A percentile compares a stretch with the other conserved stretches of the same genome.
Conservation (phyloP, 139 green algal genomes). For the Auxenochlorella pyrenoidosa region DNA sequence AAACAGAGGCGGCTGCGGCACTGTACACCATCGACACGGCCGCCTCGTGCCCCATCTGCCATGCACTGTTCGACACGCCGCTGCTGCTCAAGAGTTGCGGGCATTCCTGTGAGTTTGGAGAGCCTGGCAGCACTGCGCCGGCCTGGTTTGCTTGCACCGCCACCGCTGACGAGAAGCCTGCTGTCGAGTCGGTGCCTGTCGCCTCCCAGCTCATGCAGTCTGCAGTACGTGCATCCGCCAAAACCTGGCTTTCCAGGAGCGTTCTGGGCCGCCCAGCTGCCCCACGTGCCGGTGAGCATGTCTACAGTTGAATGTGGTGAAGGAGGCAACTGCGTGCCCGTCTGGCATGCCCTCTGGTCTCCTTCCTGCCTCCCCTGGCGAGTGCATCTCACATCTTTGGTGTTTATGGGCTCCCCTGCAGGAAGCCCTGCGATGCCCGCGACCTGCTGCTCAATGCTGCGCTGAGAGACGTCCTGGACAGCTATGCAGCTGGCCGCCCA, state of each 20-base stretch:
- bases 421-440: constrained; percentile 45
- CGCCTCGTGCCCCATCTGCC: constrained; percentile 46
- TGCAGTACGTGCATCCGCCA: constrained; percentile 56
- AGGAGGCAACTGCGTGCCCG: background rate
- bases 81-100: constrained; percentile 48
- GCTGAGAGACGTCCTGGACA: constrained; percentile 46
- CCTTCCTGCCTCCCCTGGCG: background rate
- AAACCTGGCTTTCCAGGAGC: constrained; percentile 55
- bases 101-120: constrained; percentile 53
- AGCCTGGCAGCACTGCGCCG: background rate
- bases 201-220: constrained; percentile 34
- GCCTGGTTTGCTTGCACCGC: background rate
- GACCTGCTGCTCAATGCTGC: constrained; percentile 49
- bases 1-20: background rate
- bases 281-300: constrained; percentile 37
- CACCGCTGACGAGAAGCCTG: background rate
- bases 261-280: constrained; percentile 31
- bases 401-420: background rate
- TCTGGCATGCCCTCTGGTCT: background rate
- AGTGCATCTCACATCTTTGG: no score
- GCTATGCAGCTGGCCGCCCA: constrained; percentile 5
- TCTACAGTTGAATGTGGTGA: background rate
- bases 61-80: constrained; percentile 40
- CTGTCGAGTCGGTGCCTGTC: no score
- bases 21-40: background rate